Percentiles rank a stretch among this genome's conserved stretches.
phyloP scores from a whole-genome alignment of 257 asterid species.

The Datura wrightii region DNA sequence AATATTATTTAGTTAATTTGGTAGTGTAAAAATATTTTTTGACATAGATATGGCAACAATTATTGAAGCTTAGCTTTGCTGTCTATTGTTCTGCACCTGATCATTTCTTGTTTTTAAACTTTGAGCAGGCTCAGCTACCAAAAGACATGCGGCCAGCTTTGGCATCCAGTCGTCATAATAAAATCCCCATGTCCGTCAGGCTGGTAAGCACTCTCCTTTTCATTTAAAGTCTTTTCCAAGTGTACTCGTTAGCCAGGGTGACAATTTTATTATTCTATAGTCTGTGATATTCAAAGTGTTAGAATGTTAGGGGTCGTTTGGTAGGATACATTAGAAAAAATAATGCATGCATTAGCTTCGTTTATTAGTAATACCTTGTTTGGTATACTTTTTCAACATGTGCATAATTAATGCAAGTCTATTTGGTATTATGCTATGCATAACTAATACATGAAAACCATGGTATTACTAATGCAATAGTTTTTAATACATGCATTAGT shows the following conservation, averaged over 20 bases:
- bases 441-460: too few relatives aligned
- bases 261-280: not conserved
- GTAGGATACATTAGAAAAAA: too few relatives aligned
- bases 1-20: too few relatives aligned
- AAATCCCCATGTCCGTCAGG: slow-evolving; percentile 75
- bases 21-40: too few relatives aligned
- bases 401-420: too few relatives aligned
- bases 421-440: too few relatives aligned
- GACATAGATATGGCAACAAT: too few relatives aligned
- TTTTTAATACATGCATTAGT: too few relatives aligned
- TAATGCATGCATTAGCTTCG: too few relatives aligned
- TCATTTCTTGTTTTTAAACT: slow-evolving; percentile 32
- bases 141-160: slow-evolving; percentile 92
- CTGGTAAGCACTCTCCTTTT: slow-evolving; percentile 59
- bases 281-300: not conserved
- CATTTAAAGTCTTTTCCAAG: slow-evolving; percentile 4
- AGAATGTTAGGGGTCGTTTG: not conserved
- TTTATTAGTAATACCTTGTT: too few relatives aligned
- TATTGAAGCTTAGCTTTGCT: not conserved
- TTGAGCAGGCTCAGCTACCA: slow-evolving; percentile 88
- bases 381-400: too few relatives aligned
- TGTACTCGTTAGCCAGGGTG: slow-evolving; percentile 12
- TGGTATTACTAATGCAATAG: too few relatives aligned
- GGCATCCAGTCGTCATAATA: slow-evolving; percentile 78
- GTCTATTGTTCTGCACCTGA: slow-evolving; percentile 33